phyloP scores from a whole-genome alignment of 805 yeast species.

The Hagleromyces aurorensis region DNA sequence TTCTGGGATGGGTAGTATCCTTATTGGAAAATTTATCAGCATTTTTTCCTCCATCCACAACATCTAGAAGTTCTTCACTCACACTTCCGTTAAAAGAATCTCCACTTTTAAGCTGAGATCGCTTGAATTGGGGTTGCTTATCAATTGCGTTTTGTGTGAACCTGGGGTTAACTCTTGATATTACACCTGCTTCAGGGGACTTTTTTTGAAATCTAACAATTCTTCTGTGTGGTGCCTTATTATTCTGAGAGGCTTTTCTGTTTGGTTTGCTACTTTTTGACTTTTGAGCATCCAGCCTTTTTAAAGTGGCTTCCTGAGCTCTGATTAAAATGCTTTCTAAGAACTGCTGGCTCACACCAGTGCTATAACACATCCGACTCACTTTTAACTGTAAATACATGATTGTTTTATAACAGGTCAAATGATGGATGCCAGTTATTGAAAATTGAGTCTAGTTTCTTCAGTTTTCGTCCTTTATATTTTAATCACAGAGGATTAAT shows the following conservation, averaged over 20 bases:
- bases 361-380: conserved; percentile 14
- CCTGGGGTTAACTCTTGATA: conserved; percentile 11
- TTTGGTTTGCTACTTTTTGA: conserved; percentile 3
- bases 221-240: conserved; percentile 1
- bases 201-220: conserved; percentile 2
- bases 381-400: too few relatives aligned
- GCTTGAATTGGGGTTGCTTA: conserved; percentile 16
- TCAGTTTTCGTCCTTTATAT: too few relatives aligned
- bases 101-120: conserved; percentile 4
- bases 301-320: conserved; percentile 28
- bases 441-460: too few relatives aligned
- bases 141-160: conserved; percentile 12
- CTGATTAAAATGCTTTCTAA: conserved; percentile 24
- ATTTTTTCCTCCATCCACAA: conserved; percentile 6
- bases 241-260: conserved; percentile 2
- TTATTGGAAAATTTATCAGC: conserved; percentile 1
- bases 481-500: too few relatives aligned
- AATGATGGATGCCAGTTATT: too few relatives aligned
- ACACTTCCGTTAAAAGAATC: neutral
- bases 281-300: conserved; percentile 6
- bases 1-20: conserved; percentile 1
- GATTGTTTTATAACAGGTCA: too few relatives aligned
- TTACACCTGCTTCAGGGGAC: conserved; percentile 4
- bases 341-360: conserved; percentile 26
- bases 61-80: conserved; percentile 12